phyloP scores from a whole-genome alignment of 176 grass and related monocot species.

The Avena eriantha region DNA sequence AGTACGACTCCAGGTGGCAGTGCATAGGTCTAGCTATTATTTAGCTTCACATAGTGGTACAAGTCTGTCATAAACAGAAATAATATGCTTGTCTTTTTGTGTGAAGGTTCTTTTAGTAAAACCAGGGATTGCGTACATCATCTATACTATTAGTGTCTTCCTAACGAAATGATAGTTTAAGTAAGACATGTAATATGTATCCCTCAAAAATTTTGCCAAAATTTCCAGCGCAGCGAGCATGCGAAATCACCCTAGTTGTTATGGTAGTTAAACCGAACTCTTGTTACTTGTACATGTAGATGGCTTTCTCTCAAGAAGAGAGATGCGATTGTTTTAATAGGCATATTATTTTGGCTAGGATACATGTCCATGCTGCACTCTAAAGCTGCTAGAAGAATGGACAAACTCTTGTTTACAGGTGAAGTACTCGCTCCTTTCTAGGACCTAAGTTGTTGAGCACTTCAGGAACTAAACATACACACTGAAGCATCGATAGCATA shows the following conservation, averaged over 20 bases:
- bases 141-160: no score
- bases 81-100: no score
- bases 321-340: neutral
- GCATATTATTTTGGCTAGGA: neutral
- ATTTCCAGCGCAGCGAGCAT: no score
- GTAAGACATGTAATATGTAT: no score
- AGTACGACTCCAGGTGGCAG: no score
- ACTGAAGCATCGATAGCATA: neutral
- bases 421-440: neutral
- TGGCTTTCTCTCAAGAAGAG: neutral
- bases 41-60: no score
- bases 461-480: slow-evolving; percentile 34
- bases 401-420: neutral
- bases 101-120: no score
- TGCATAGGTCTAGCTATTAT: no score
- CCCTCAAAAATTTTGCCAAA: no score
- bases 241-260: neutral
- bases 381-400: neutral
- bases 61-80: no score
- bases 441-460: slow-evolving; percentile 3
- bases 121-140: no score
- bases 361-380: neutral
- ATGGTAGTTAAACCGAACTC: neutral
- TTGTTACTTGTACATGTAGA: neutral
- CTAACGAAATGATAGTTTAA: no score